These are phyloP conservation scores for Fusarium piperis DNA, from an alignment of 2,329 filamentous ascomycete genomes.

Conservation along the genomic window DNA sequence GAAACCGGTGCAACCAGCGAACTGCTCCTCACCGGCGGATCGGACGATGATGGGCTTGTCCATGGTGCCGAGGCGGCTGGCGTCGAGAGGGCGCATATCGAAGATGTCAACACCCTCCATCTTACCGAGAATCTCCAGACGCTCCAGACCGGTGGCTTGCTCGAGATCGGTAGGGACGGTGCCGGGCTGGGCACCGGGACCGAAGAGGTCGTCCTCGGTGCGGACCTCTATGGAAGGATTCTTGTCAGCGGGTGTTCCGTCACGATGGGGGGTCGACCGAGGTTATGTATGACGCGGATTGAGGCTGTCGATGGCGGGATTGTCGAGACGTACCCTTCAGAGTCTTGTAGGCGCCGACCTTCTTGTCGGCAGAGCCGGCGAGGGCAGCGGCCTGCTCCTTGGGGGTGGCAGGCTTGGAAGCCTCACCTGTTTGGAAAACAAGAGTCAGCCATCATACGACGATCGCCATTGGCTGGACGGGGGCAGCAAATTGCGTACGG, in stretches of 20 bases:
- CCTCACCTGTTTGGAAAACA: slow-evolving; percentile 47
- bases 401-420: slow-evolving; percentile 49
- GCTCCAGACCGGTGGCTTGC: slow-evolving; percentile 96
- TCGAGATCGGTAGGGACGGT: slow-evolving; percentile 93
- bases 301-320: slow-evolving; percentile 23
- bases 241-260: slow-evolving; percentile 35
- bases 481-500: slow-evolving; percentile 58
- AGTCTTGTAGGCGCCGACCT: slow-evolving; percentile 57
- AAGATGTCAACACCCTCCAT: slow-evolving; percentile 99
- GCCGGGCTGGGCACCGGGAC: slow-evolving; percentile 82
- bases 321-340: slow-evolving; percentile 56
- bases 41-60: slow-evolving; percentile 90
- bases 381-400: slow-evolving; percentile 51
- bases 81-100: slow-evolving; percentile 96
- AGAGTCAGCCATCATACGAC: slow-evolving; percentile 47
- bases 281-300: slow-evolving; percentile 33
- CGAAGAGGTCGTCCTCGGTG: slow-evolving; percentile 81
- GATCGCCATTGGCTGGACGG: slow-evolving; percentile 37
- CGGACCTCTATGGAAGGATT: slow-evolving; percentile 75
- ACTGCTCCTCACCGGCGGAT: slow-evolving; percentile 95
- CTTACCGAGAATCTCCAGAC: slow-evolving; percentile 98
- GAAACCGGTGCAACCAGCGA: slow-evolving; percentile 92
- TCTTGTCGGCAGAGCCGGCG: slow-evolving; percentile 54
- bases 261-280: slow-evolving; percentile 34
- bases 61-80: slow-evolving; percentile 90